Conservation (phyloP, 345 rosid species). For the sweet orange (Citrus sinensis) region DNA sequence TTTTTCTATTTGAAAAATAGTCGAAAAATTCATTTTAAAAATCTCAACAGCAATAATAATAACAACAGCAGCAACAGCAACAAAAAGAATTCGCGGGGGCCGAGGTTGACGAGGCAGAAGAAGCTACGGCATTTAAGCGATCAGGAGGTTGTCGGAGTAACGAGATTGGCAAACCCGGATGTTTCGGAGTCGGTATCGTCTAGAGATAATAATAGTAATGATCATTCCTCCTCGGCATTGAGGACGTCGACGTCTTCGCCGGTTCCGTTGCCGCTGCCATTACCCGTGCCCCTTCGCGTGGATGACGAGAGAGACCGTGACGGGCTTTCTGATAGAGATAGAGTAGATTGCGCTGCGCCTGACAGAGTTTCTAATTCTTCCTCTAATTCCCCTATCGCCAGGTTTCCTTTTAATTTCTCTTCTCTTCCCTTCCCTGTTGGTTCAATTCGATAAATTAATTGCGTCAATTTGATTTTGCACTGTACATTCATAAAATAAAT, state of each 20-base stretch:
- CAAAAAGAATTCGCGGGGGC: conserved; percentile 11
- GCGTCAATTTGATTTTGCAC: neutral
- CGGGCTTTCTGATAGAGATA: conserved; percentile 24
- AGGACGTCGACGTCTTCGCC: conserved; percentile 20
- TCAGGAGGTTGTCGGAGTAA: conserved; percentile 31
- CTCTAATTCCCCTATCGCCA: conserved; percentile 33
- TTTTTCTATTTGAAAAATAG: neutral
- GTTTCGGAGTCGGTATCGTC: conserved; percentile 5
- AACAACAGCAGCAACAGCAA: no score
- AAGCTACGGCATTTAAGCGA: conserved; percentile 59
- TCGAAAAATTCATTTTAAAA: neutral
- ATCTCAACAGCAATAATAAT: neutral
- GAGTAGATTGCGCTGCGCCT: conserved; percentile 22
- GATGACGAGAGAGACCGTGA: conserved; percentile 43
- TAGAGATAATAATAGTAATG: neutral
- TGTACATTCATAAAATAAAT: neutral
- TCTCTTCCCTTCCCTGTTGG: neutral
- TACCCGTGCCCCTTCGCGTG: conserved; percentile 52
- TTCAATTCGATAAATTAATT: neutral
- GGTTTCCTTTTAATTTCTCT: conserved; percentile 25
- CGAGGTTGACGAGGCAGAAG: conserved; percentile 52
- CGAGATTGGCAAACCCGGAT: conserved; percentile 16
- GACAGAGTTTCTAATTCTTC: conserved; percentile 24
- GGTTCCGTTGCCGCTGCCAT: conserved; percentile 41
- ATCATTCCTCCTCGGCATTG: conserved; percentile 6